Evolutionary conservation across 2,329 filamentous ascomycete genomes (phyloP), one percentile per base, ranked within the genome.

Genomic region (Aphanocladium album): DNA sequence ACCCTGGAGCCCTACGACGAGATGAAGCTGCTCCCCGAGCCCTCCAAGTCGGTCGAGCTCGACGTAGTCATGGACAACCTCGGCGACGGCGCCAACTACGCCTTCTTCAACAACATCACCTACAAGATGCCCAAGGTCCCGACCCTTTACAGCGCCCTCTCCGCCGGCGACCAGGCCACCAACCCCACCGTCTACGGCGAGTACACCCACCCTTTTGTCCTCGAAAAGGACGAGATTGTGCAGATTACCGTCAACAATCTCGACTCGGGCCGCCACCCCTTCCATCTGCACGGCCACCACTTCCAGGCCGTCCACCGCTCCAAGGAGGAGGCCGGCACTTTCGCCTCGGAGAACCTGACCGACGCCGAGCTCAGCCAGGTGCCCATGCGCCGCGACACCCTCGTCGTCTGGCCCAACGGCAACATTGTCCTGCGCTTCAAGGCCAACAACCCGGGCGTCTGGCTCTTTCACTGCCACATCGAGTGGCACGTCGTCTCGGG

Each of bases 401-500:
- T 89, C 0, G 81, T 88, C 1, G 73, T 91, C 0, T 81, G 80
- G 21, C 86, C 87, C 0, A 79, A 83, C 35, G 88, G 89, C 0
- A 85, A 89, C 71, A 81, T 89, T 25, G 83, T 91, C 12, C 69
- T 93, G 23, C 79, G 86, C n/a, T 89, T 88, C 74, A 76, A 77
- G 61, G 84, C 87, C 1, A 80, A 89, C 68, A 90, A 90, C 65
- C 85, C 88, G 12, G 87, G 83, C 41, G 77, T 89, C 23, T 89
- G 86, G 86, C 72, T 89, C 4, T 89, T 92, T 76, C 89, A 92
- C 73, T 93, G 89, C 73, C 90, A 93, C 70, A 88, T 93, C 57
- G 88, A 90, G 69, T 93, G 88, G 88, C 89, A 91, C 69, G 78
- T 90, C 61, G 75, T 81, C 1, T 85, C 84, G 3, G 89, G 89